phyloP scores from a whole-genome alignment of 805 yeast species.

The Ogataea ganodermae region DNA sequence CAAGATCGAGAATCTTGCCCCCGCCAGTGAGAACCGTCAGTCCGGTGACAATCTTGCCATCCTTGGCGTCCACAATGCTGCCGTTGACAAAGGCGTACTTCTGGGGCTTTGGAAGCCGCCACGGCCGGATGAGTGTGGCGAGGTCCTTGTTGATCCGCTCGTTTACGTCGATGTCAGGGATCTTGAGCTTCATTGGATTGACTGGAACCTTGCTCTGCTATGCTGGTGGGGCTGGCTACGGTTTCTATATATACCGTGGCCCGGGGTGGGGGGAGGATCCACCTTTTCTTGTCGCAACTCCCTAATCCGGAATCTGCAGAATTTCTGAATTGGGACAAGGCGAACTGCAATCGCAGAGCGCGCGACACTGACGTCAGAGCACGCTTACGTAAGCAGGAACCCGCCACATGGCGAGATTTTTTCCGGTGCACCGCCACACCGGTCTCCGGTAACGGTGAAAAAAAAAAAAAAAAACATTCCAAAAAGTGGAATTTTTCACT shows the following conservation, averaged over 20 bases:
- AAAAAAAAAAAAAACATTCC: neutral
- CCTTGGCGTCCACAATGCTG: slow-evolving; percentile 23
- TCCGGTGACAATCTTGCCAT: slow-evolving; percentile 17
- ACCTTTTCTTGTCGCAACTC: slow-evolving; percentile 16
- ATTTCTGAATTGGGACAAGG: neutral
- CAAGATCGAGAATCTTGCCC: slow-evolving; percentile 22
- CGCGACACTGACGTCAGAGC: neutral
- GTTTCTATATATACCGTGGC: neutral
- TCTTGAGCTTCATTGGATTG: neutral
- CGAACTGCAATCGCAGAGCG: neutral
- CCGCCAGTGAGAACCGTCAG: slow-evolving; percentile 22
- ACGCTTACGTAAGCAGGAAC: neutral
- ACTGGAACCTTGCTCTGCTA: too few relatives aligned
- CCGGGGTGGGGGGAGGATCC: too few relatives aligned
- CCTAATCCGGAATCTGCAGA: slow-evolving; percentile 7
- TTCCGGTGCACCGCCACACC: neutral
- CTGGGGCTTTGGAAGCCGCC: slow-evolving; percentile 27
- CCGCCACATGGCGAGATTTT: too few relatives aligned
- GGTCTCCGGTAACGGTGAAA: slow-evolving; percentile 8
- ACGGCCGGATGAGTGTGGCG: slow-evolving; percentile 25
- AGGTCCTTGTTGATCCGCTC: slow-evolving; percentile 29
- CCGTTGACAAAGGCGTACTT: slow-evolving; percentile 26
- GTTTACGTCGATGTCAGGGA: slow-evolving; percentile 26
- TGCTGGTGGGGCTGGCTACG: too few relatives aligned
- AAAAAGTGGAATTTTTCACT: neutral